phyloP scores from a whole-genome alignment of 768 basidiomycete species.

The Termitomyces sp. region DNA sequence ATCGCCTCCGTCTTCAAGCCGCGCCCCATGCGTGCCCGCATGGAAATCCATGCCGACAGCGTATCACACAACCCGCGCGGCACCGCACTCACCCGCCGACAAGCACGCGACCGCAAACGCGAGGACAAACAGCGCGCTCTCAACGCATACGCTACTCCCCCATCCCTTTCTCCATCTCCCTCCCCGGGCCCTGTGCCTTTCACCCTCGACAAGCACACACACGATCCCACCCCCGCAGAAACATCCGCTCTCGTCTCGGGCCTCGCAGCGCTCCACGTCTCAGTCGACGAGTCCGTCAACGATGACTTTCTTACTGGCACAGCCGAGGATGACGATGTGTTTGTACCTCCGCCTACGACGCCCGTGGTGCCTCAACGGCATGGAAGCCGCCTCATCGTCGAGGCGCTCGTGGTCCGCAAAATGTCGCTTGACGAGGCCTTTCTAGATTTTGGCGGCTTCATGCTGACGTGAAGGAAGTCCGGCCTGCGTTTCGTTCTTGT shows the following conservation, averaged over 20 bases:
- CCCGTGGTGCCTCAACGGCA: constrained; percentile 21
- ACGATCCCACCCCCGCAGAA: constrained; percentile 4
- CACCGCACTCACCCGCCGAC: constrained; percentile 28
- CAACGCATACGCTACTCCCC: constrained; percentile 19
- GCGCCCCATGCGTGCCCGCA: constrained; percentile 47
- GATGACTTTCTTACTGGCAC: not conserved
- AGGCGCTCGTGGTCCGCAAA: constrained; percentile 76
- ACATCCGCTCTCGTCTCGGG: constrained; percentile 13
- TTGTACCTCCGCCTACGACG: constrained; percentile 25
- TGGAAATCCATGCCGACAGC: constrained; percentile 21
- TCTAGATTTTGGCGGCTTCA: constrained; percentile 68
- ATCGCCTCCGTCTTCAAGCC: constrained; percentile 73
- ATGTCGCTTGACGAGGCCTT: constrained; percentile 72
- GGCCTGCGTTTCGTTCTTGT: not conserved
- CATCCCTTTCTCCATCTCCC: not conserved
- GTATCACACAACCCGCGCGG: constrained; percentile 17
- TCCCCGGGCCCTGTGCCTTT: not conserved
- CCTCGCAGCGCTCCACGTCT: constrained; percentile 13
- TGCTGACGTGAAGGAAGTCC: constrained; percentile 21
- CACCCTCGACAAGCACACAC: not conserved
- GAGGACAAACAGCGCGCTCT: constrained; percentile 40
- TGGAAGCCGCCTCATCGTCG: constrained; percentile 62
- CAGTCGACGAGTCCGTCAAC: not conserved
- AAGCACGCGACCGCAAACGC: constrained; percentile 44
- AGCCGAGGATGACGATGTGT: constrained; percentile 27